Percentiles rank a stretch among this genome's conserved stretches.
phyloP scores from a whole-genome alignment of 345 rosid species.

The Sonneratia caseolaris region DNA sequence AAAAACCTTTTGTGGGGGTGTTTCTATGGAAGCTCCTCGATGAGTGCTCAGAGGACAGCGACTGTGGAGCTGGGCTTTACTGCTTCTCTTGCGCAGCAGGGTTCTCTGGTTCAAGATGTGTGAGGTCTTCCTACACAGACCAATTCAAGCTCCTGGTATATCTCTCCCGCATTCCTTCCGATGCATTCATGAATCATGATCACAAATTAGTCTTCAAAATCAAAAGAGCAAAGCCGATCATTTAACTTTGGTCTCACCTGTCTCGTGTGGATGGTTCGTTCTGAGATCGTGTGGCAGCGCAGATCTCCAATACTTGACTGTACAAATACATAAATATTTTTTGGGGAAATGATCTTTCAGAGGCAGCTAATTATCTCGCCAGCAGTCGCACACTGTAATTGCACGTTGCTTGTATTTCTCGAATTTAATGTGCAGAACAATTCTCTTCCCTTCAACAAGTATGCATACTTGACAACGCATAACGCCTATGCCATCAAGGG shows the following conservation, averaged over 20 bases:
- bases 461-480: conserved; percentile 62
- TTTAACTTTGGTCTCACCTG: not conserved
- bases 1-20: not conserved
- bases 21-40: conserved; percentile 33
- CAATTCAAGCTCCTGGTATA: conserved; percentile 57
- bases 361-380: too few relatives aligned
- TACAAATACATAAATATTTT: too few relatives aligned
- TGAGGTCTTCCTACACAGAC: conserved; percentile 37
- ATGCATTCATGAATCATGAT: not conserved
- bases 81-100: conserved; percentile 44
- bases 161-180: not conserved
- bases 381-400: too few relatives aligned
- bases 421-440: conserved; percentile 30
- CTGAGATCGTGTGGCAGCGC: too few relatives aligned
- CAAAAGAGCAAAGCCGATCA: too few relatives aligned
- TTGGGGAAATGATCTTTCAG: too few relatives aligned
- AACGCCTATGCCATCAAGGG: conserved; percentile 56
- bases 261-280: not conserved
- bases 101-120: conserved; percentile 46
- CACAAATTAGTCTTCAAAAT: too few relatives aligned
- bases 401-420: not conserved
- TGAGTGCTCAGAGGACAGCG: conserved; percentile 41
- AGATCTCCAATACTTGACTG: too few relatives aligned
- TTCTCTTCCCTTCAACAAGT: conserved; percentile 59
- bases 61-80: conserved; percentile 50